Evolutionary conservation across 2,329 filamentous ascomycete genomes (phyloP).

Genomic region (Fusarium sp.): DNA sequence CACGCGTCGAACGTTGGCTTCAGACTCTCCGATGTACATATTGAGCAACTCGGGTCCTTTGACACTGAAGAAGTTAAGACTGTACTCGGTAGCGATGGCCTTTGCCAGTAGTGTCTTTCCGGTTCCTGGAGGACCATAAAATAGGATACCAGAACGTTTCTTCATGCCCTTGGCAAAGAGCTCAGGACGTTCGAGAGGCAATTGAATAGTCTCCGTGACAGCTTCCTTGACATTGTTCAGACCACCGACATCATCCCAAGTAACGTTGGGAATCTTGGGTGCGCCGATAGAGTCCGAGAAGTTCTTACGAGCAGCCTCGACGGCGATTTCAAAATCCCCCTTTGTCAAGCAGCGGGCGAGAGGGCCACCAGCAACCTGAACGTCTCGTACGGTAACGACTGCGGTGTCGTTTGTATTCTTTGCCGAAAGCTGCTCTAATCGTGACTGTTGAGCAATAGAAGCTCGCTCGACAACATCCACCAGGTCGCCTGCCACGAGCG

Average conservation of each 20-base stretch:
- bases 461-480: slow-evolving; percentile 95
- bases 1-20: slow-evolving; percentile 89
- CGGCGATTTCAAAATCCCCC: slow-evolving; percentile 88
- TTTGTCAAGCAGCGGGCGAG: slow-evolving; percentile 82
- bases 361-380: slow-evolving; percentile 88
- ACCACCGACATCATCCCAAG: slow-evolving; percentile 95
- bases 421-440: slow-evolving; percentile 77
- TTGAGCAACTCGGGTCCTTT: slow-evolving; percentile 92
- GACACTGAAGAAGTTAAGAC: slow-evolving; percentile 93
- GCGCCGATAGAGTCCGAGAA: slow-evolving; percentile 98
- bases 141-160: slow-evolving; percentile 92
- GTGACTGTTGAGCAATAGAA: slow-evolving; percentile 77
- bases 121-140: slow-evolving; percentile 91
- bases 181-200: slow-evolving; percentile 90
- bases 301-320: slow-evolving; percentile 95
- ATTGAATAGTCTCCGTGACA: slow-evolving; percentile 95
- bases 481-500: slow-evolving; percentile 91
- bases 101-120: slow-evolving; percentile 94
- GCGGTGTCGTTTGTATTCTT: slow-evolving; percentile 53
- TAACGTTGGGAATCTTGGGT: slow-evolving; percentile 96
- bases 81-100: slow-evolving; percentile 93
- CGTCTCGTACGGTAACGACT: slow-evolving; percentile 76
- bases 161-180: slow-evolving; percentile 98
- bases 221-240: slow-evolving; percentile 94
- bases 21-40: slow-evolving; percentile 96